Evolutionary conservation across 495 filamentous ascomycete genomes (phyloP), one percentile per base, ranked within the genome.

Genomic region (Corynascus novoguineensis): DNA sequence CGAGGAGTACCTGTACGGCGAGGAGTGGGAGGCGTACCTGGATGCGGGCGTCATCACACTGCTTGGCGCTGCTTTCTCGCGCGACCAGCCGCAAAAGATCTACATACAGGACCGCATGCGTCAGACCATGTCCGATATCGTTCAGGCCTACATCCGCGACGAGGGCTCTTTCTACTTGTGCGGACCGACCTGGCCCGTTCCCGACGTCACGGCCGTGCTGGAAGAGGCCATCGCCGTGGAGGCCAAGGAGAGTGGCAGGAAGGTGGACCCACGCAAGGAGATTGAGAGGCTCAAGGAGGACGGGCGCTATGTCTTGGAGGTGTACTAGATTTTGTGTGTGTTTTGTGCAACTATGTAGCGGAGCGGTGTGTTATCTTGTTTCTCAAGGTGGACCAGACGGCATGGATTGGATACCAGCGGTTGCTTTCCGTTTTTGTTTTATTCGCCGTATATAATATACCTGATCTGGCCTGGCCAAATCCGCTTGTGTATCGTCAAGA

Each of bases 41-140:
- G 90, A 90, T 53, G 90, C 95, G 1, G 93, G 93, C 53, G 86
- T 98, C 61, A 89, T 98, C 71, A 97, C 95, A 5, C 81, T 96
- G 29, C 83, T 98, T 21, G 95, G 95, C 24, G 83, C 89, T 44
- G 93, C 93, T 15, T 98, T 98, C 82, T 95, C 89, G 50, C 86
- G 93, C 63, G 93, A 98, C 67, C 93, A 98, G 81, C 84, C 87
- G 19, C 81, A 97, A 80, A 98, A 98, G 85, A 95, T 98, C 58
- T 98, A 98, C 68, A 98, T 98, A 68, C 93, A 98, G 77, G 93
- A 97, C 66, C 85, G 91, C 60, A 97, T 98, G 93, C 82, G 93
- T 54, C 80, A 97, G 79, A 87, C 85, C 2, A 71, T 97, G 34
- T 71, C 73, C n/a, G 88, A 96, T 50, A 90, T 98, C 53, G 82